Conservation (phyloP, 768 basidiomycete species). For the Suillus occidentalis region DNA sequence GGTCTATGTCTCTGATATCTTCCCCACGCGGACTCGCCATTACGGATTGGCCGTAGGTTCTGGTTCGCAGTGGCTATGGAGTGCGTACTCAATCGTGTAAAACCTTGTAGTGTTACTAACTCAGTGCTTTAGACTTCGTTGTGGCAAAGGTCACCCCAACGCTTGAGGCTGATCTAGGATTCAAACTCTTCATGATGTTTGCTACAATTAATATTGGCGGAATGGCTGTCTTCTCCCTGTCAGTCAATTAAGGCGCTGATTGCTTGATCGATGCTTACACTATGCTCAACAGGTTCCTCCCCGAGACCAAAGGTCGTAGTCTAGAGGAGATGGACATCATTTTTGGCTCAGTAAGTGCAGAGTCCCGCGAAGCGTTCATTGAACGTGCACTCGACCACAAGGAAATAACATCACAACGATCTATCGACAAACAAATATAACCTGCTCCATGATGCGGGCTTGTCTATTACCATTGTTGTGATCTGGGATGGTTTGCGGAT, state of each 20-base stretch:
- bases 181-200: slow-evolving; percentile 78
- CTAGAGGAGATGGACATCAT: slow-evolving; percentile 58
- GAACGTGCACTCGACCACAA: slow-evolving; percentile 24
- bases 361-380: slow-evolving; percentile 55
- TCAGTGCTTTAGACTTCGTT: slow-evolving; percentile 53
- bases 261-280: not conserved
- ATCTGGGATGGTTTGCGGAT: not conserved
- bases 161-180: slow-evolving; percentile 60
- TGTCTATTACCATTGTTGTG: not conserved
- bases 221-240: slow-evolving; percentile 70
- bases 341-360: slow-evolving; percentile 57
- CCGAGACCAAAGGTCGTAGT: slow-evolving; percentile 60
- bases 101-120: not conserved
- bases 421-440: slow-evolving; percentile 13
- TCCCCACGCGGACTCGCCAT: slow-evolving; percentile 81
- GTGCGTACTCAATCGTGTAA: slow-evolving; percentile 38
- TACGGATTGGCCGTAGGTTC: slow-evolving; percentile 77
- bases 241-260: slow-evolving; percentile 19
- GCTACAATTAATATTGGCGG: slow-evolving; percentile 71
- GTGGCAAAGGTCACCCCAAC: slow-evolving; percentile 71
- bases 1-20: slow-evolving; percentile 81
- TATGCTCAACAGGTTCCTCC: slow-evolving; percentile 44
- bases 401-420: slow-evolving; percentile 9
- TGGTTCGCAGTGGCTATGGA: slow-evolving; percentile 83
- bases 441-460: not conserved